Conservation (phyloP, 345 rosid genomes). For the Aegle marmelos region DNA sequence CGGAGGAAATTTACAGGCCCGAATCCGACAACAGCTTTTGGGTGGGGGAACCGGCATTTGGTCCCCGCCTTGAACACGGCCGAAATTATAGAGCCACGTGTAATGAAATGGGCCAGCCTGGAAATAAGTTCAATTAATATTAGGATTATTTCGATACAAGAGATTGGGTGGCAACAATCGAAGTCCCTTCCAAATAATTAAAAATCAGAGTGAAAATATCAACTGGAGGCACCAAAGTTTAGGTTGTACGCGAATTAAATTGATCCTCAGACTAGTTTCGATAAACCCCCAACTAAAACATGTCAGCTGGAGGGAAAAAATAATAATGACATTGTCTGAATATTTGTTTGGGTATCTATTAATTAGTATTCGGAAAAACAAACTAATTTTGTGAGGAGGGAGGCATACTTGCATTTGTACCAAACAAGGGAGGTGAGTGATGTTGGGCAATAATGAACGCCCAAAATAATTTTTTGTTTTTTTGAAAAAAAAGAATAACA, state of each 20-base stretch:
- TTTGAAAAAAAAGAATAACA: neutral
- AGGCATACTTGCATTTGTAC: neutral
- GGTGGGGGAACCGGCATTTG: neutral
- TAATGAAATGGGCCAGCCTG: constrained; percentile 46
- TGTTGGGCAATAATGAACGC: neutral
- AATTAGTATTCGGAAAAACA: too few relatives aligned
- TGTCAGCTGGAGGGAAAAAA: too few relatives aligned
- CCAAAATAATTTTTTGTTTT: neutral
- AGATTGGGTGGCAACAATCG: too few relatives aligned
- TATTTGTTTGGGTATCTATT: neutral
- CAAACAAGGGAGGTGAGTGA: neutral
- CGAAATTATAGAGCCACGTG: constrained; percentile 31
- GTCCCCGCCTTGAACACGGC: neutral
- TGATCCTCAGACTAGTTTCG: too few relatives aligned
- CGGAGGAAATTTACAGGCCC: neutral
- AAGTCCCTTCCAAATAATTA: too few relatives aligned
- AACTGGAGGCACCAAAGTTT: too few relatives aligned
- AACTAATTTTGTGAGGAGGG: neutral
- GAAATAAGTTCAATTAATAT: neutral
- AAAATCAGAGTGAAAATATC: too few relatives aligned
- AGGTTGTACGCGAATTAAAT: too few relatives aligned
- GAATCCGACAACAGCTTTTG: neutral
- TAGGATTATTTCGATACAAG: neutral
- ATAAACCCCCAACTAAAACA: too few relatives aligned
- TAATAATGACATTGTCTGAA: neutral